Base-by-base conservation (phyloP, 2,329 filamentous ascomycete genomes). In the Phaeosphaeriaceae sp. region DNA sequence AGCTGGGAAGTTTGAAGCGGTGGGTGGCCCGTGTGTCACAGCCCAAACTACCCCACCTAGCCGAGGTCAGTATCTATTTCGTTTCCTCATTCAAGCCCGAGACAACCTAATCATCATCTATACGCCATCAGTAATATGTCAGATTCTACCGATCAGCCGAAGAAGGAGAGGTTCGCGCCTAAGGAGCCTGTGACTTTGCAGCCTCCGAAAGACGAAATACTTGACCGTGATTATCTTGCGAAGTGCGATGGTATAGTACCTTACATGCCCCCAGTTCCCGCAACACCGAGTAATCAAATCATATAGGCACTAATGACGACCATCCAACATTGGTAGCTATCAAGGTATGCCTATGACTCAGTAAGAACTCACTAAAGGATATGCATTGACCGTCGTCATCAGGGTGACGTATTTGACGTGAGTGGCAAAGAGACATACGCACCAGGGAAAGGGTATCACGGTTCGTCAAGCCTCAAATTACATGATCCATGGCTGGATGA, bases 361-460 rank as follows among this genome's bases (percentile, higher is more conserved):
- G n/a, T 17, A 21, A 13, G 2, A 6, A 6, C 7, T 23, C 26
- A 6, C 29, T 26, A n/a, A 34, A 30, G 34, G 37, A 46, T 16
- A 26, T 8, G 8, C 43, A 21, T 41, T 64, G 33, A 56, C 52
- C 26, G 3, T 32, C 20, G 23, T n/a, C 8, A 32, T 11, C 50
- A 96, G 88, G 93, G 94, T 63, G 90, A 88, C 53, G 88, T 99
- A 43, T 99, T 97, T 69, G 93, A 99, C 69, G 94, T 99, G 52
- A 91, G 85, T 18, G 89, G 88, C 42, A 99, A 97, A 75, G 86
- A 89, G 58, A 86, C 89, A 13, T 99, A 99, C 72, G 85, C 86
- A 38, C 86, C 89, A 8, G 88, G 86, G 18, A 92, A 90, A 39
- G 86, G 87, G 56, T 99, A 99, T 75, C 83, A 90, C 64, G 89